A percentile compares a stretch with the other conserved stretches of the same genome.
Evolutionary conservation across 139 green algal genomes (phyloP).

Genomic region (Tetradesmus lagerheimii): DNA sequence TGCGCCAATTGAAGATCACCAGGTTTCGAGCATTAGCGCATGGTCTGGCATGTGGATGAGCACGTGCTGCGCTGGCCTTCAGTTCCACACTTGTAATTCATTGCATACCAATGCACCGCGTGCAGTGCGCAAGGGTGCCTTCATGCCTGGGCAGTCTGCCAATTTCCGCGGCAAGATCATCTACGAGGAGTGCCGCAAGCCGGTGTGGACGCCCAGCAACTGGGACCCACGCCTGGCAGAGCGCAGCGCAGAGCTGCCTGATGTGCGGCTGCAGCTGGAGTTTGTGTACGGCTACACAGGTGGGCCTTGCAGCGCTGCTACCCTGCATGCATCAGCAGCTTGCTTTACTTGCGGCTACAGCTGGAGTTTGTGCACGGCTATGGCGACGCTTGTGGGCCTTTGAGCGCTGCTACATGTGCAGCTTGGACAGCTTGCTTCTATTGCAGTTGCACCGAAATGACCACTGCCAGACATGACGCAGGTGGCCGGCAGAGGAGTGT

Average conservation of each 20-base stretch:
- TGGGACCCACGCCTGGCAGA: slow-evolving; percentile 74
- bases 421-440: too few species aligned
- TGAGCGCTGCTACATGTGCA: too few species aligned
- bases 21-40: too few species aligned
- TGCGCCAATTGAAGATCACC: too few species aligned
- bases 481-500: too few species aligned
- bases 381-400: too few species aligned
- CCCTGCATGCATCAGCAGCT: background rate
- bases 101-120: background rate
- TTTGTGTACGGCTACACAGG: slow-evolving; percentile 84
- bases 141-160: slow-evolving; percentile 55
- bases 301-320: slow-evolving; percentile 30
- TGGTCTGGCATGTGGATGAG: too few species aligned
- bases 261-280: slow-evolving; percentile 70
- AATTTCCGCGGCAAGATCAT: slow-evolving; percentile 81
- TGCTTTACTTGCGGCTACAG: too few species aligned
- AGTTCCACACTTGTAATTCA: background rate
- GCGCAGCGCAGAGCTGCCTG: slow-evolving; percentile 73
- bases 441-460: too few species aligned
- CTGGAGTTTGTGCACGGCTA: too few species aligned
- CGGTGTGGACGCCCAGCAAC: slow-evolving; percentile 72
- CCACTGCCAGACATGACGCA: too few species aligned
- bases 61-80: too few species aligned
- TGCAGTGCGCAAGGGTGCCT: slow-evolving; percentile 70
- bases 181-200: slow-evolving; percentile 77